These are phyloP conservation scores for Paspalum vaginatum DNA, from an alignment of 176 grass and related monocot genomes.

Conservation along the genomic window DNA sequence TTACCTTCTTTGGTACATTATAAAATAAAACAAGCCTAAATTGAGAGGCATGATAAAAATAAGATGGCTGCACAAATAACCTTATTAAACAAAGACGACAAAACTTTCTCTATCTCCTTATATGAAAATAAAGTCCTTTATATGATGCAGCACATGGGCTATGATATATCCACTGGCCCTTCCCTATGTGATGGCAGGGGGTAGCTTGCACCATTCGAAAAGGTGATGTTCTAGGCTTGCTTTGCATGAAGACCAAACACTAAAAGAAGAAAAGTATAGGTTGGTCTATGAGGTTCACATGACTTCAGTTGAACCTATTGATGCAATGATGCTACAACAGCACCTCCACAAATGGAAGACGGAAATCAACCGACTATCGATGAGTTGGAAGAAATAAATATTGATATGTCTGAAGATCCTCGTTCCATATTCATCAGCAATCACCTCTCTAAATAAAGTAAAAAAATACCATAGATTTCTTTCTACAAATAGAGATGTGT, in stretches of 20 bases:
- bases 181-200: background rate
- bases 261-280: background rate
- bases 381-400: constrained; percentile 10
- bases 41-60: background rate
- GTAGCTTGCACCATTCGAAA: background rate
- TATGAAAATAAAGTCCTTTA: no score
- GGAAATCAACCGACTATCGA: background rate
- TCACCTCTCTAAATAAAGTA: background rate
- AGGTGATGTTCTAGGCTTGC: background rate
- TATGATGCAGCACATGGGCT: constrained; percentile 9
- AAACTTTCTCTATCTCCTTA: no score
- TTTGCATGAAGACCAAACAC: background rate
- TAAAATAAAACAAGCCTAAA: background rate
- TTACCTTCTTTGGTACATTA: background rate
- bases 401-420: background rate
- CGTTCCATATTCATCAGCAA: background rate
- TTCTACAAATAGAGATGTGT: background rate
- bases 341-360: constrained; percentile 10
- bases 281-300: background rate
- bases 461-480: background rate
- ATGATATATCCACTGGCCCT: background rate
- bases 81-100: no score
- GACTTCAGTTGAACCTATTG: background rate
- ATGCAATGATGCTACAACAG: background rate
- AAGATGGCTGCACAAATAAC: fast-evolving